Evolutionary conservation across 2,329 filamentous ascomycete species (phyloP).

Genomic region (Botryotinia globosa): DNA sequence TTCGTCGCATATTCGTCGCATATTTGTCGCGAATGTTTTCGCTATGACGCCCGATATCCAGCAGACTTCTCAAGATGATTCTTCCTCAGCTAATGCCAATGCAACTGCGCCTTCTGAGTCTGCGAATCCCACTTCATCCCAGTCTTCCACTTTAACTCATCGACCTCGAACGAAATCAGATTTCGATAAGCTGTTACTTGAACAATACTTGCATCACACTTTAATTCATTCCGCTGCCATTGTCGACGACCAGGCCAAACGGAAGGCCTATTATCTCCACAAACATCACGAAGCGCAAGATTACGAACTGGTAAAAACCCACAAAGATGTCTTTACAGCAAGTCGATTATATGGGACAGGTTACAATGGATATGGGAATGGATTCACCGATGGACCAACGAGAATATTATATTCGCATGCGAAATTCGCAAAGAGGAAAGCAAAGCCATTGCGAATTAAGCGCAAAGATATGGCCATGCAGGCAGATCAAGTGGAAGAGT

Average conservation of each 20-base stretch:
- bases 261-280: conserved; percentile 56
- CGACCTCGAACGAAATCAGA: conserved; percentile 35
- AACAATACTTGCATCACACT: conserved; percentile 65
- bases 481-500: conserved; percentile 84
- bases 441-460: conserved; percentile 68
- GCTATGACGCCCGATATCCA: conserved; percentile 38
- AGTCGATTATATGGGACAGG: conserved; percentile 66
- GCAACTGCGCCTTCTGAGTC: conserved; percentile 22
- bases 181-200: conserved; percentile 51
- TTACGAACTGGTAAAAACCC: conserved; percentile 61
- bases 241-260: conserved; percentile 48
- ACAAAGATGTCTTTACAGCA: conserved; percentile 54
- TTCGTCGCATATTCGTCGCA: conserved; percentile 1
- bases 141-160: conserved; percentile 31
- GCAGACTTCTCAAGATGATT: conserved; percentile 27
- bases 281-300: conserved; percentile 68
- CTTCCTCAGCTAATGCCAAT: conserved; percentile 7
- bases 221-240: conserved; percentile 56
- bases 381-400: conserved; percentile 65
- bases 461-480: conserved; percentile 81
- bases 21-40: conserved; percentile 35
- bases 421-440: conserved; percentile 72
- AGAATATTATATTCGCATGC: conserved; percentile 72
- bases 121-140: conserved; percentile 26
- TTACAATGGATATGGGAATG: conserved; percentile 87